phyloP scores from a whole-genome alignment of 2,329 filamentous ascomycete genomes.

The Emydomyces testavorans region DNA sequence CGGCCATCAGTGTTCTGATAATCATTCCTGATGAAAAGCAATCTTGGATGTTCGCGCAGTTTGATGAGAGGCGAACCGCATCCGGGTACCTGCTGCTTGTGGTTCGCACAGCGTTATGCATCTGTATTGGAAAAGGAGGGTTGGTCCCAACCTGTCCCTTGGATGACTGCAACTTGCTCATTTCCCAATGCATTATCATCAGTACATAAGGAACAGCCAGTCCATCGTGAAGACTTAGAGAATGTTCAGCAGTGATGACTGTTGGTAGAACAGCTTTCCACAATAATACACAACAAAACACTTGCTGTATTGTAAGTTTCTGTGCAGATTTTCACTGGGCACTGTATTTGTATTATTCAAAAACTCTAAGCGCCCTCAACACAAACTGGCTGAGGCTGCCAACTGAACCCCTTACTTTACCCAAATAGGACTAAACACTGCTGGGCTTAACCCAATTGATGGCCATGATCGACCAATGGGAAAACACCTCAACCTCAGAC shows the following conservation, averaged over 20 bases:
- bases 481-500: neutral
- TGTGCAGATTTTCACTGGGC: slow-evolving; percentile 3
- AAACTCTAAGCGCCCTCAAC: neutral
- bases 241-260: neutral
- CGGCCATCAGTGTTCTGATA: no score
- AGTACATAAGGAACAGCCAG: neutral
- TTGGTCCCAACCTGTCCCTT: neutral
- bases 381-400: neutral
- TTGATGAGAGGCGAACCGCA: neutral
- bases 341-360: no score
- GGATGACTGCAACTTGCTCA: neutral
- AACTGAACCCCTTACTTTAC: slow-evolving; percentile 6
- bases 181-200: neutral
- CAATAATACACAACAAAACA: neutral
- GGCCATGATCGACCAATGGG: neutral
- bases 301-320: slow-evolving; percentile 1
- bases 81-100: slow-evolving; percentile 9
- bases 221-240: neutral
- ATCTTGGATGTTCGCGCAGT: slow-evolving; percentile 2
- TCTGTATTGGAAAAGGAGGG: neutral
- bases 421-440: neutral
- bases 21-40: no score
- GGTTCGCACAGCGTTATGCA: neutral
- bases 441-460: neutral
- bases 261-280: neutral